phyloP scores from a whole-genome alignment of 371 early-diverging fungal genomes.

The Mucor plumbeus region DNA sequence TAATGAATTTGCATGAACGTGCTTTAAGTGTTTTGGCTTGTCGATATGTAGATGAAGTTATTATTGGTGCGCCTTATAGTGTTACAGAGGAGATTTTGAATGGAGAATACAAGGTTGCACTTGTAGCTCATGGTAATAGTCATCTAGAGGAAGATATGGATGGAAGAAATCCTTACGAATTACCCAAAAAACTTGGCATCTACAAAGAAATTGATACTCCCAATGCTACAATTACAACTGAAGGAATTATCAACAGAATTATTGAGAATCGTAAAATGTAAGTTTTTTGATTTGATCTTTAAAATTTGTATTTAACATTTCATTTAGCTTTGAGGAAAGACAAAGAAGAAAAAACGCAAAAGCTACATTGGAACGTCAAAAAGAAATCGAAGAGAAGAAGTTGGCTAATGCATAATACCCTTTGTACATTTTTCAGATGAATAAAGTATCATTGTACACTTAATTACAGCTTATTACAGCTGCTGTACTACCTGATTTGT shows the following conservation, averaged over 20 bases:
- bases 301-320: background rate
- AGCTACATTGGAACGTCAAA: constrained; percentile 69
- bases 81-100: constrained; percentile 81
- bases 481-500: no score
- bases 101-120: constrained; percentile 80
- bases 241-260: constrained; percentile 86
- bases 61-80: constrained; percentile 88
- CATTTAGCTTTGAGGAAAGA: constrained; percentile 66
- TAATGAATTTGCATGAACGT: constrained; percentile 95
- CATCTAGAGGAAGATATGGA: constrained; percentile 67
- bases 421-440: background rate
- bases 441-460: no score
- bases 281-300: constrained; percentile 31
- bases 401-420: constrained; percentile 9
- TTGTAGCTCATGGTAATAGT: constrained; percentile 82
- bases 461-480: no score
- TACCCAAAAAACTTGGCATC: constrained; percentile 77
- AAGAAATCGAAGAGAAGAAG: constrained; percentile 64
- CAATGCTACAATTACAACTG: constrained; percentile 78
- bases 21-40: constrained; percentile 89
- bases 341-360: constrained; percentile 77
- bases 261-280: constrained; percentile 83
- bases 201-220: constrained; percentile 79
- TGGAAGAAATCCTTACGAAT: constrained; percentile 83
- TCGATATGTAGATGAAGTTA: constrained; percentile 89